Conservation (phyloP, 257 asterid genomes). For the Knoxia roxburghii region DNA sequence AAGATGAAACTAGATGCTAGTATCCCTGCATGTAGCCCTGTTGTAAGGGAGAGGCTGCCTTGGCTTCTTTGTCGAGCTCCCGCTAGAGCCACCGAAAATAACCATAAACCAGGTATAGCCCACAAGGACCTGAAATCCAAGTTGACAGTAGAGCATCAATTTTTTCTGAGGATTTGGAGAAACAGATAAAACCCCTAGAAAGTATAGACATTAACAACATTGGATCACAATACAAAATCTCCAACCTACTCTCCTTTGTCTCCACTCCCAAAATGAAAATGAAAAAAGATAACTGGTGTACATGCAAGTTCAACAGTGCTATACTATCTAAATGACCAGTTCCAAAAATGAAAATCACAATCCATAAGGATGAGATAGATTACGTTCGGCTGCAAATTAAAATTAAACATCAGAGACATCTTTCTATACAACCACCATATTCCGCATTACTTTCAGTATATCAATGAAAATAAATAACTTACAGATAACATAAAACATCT, state of each 20-base stretch:
- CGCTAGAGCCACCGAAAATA: conserved; percentile 67
- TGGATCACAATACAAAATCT: background rate
- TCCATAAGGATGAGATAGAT: background rate
- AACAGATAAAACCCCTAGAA: background rate
- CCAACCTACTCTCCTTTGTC: background rate
- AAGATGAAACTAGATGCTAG: conserved; percentile 52
- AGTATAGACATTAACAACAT: background rate
- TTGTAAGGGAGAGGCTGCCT: conserved; percentile 78
- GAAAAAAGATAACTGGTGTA: too few relatives aligned
- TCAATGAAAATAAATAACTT: background rate
- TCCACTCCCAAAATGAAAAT: too few relatives aligned
- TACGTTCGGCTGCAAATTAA: background rate
- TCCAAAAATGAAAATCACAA: background rate
- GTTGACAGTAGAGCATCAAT: background rate
- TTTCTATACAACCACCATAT: background rate
- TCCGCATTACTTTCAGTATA: background rate
- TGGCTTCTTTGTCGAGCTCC: conserved; percentile 67
- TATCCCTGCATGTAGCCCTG: conserved; percentile 87
- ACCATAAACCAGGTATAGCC: conserved; percentile 88
- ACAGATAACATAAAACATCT: background rate
- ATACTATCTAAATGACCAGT: background rate
- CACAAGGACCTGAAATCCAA: conserved; percentile 50
- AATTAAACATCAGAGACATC: background rate
- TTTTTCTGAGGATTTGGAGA: background rate
- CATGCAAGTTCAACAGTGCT: background rate